phyloP scores from a whole-genome alignment of 768 basidiomycete species.

The Rhizopogon salebrosus region DNA sequence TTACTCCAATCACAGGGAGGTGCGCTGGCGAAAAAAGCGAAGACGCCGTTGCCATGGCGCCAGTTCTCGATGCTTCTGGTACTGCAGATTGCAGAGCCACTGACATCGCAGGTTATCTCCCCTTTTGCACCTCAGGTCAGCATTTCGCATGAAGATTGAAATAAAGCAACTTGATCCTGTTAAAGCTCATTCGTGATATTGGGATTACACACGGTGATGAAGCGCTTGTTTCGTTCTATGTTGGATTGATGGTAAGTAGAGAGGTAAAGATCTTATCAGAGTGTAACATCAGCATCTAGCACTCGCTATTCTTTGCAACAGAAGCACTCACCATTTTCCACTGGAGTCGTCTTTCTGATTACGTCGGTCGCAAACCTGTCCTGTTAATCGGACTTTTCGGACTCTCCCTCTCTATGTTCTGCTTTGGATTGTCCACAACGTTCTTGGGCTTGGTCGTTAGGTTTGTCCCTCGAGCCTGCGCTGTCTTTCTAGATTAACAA shows the following conservation, averaged over 20 bases:
- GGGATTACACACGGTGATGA: conserved; percentile 40
- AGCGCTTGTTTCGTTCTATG: conserved; percentile 41
- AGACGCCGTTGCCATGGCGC: conserved; percentile 60
- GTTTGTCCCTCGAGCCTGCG: conserved; percentile 13
- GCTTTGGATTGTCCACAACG: conserved; percentile 43
- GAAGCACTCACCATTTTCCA: conserved; percentile 44
- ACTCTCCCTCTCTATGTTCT: conserved; percentile 40
- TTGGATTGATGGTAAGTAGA: conserved; percentile 39
- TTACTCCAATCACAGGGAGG: conserved; percentile 30
- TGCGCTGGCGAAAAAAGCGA: conserved; percentile 20
- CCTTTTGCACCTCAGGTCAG: conserved; percentile 65
- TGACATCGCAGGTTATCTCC: conserved; percentile 68
- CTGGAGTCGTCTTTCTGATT: conserved; percentile 47
- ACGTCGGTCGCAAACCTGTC: conserved; percentile 45
- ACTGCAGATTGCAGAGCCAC: conserved; percentile 68
- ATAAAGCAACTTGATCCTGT: not conserved
- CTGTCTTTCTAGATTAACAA: not conserved
- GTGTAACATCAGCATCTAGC: conserved; percentile 18
- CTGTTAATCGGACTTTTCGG: conserved; percentile 41
- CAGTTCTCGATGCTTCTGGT: conserved; percentile 67
- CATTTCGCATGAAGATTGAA: not conserved
- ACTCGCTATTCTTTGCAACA: conserved; percentile 45
- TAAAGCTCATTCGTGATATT: conserved; percentile 24
- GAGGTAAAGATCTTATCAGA: not conserved
- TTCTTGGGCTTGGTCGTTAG: conserved; percentile 41